Percentiles rank a stretch among this genome's conserved stretches.
These are phyloP conservation scores for Kuraishia hungarica DNA, from an alignment of 805 yeast species.

Conservation along the genomic window DNA sequence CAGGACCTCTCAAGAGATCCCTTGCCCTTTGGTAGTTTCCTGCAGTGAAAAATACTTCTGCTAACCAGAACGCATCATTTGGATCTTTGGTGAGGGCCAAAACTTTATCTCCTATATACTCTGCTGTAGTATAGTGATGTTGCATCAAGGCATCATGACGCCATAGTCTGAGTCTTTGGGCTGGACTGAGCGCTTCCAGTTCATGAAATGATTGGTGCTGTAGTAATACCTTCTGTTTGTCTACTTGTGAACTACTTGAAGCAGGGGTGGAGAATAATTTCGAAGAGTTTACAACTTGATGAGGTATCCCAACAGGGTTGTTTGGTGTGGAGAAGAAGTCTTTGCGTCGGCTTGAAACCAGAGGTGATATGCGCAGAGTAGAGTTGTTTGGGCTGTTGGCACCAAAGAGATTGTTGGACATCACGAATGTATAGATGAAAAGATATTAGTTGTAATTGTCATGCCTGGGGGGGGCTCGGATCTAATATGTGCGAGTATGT, in stretches of 20 bases:
- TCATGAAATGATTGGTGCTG: constrained; percentile 15
- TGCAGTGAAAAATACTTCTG: constrained; percentile 74
- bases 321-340: constrained; percentile 29
- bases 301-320: constrained; percentile 7
- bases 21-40: constrained; percentile 78
- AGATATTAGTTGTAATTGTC: background rate
- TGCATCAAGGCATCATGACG: constrained; percentile 89
- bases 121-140: constrained; percentile 86
- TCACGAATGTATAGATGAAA: background rate
- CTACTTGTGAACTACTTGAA: constrained; percentile 9
- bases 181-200: constrained; percentile 47
- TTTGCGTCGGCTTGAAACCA: constrained; percentile 29
- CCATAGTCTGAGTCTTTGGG: constrained; percentile 84
- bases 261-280: constrained; percentile 9
- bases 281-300: background rate
- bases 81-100: constrained; percentile 78
- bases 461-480: too few species aligned
- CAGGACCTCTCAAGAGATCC: constrained; percentile 50
- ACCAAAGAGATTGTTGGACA: background rate
- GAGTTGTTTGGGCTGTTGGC: constrained; percentile 39
- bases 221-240: constrained; percentile 5
- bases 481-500: too few species aligned
- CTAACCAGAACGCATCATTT: constrained; percentile 93
- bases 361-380: constrained; percentile 66
- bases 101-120: constrained; percentile 86